A percentile compares a stretch with the other conserved stretches of the same genome.
phyloP scores from a whole-genome alignment of 106 monocot species.

The Apostasia shenzhenica region DNA sequence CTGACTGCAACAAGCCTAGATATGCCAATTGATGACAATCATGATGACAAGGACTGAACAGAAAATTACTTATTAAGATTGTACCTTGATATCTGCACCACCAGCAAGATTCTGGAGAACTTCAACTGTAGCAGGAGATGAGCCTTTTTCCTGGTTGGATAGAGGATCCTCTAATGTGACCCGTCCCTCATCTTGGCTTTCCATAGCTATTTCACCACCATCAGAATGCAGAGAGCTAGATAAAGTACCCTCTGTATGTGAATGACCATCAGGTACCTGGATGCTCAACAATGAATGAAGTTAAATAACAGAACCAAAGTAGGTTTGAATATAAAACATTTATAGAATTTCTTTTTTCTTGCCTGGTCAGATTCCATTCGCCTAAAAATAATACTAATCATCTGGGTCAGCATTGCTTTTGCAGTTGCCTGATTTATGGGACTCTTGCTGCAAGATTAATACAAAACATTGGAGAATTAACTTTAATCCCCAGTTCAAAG shows the following conservation, averaged over 20 bases:
- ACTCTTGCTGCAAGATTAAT: conserved; percentile 62
- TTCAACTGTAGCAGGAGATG: conserved; percentile 66
- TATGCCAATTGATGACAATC: not conserved
- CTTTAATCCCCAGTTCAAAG: not conserved
- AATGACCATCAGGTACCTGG: conserved; percentile 33
- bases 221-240: conserved; percentile 21
- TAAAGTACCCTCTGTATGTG: conserved; percentile 16
- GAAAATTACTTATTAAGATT: not conserved
- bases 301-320: not conserved
- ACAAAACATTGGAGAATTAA: conserved; percentile 3
- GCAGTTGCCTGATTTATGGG: conserved; percentile 95
- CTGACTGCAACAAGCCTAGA: no score
- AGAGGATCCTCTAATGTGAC: conserved; percentile 69
- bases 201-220: conserved; percentile 46
- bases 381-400: conserved; percentile 84
- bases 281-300: conserved; percentile 1
- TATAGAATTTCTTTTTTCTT: conserved; percentile 2
- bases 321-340: not conserved
- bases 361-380: conserved; percentile 95
- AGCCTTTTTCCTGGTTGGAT: conserved; percentile 37
- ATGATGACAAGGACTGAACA: not conserved
- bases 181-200: conserved; percentile 54
- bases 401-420: conserved; percentile 97
- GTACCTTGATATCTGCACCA: conserved; percentile 96
- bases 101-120: conserved; percentile 88